Percentiles rank a stretch among this genome's conserved stretches.
Evolutionary conservation across 345 rosid species (phyloP).

Genomic region (Acer yangbiense): DNA sequence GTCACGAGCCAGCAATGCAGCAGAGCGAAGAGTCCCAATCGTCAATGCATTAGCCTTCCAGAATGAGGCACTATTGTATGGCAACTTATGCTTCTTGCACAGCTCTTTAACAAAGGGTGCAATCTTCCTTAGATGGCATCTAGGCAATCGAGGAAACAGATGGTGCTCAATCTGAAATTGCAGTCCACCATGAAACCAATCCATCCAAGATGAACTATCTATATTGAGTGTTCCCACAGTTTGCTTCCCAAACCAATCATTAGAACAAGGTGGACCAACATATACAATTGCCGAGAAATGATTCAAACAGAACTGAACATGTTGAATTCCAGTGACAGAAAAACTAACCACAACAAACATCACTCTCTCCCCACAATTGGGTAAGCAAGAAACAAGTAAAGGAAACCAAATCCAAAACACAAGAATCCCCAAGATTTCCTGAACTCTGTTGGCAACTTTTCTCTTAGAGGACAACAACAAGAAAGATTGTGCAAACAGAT

Average conservation of each 20-base stretch:
- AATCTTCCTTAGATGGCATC: conserved; percentile 47
- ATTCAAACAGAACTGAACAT: conserved; percentile 60
- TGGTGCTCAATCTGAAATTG: conserved; percentile 84
- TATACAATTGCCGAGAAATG: conserved; percentile 57
- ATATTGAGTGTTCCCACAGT: conserved; percentile 51
- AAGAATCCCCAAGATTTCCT: conserved; percentile 46
- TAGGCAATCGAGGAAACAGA: conserved; percentile 60
- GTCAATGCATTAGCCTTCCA: conserved; percentile 56
- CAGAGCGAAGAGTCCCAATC: conserved; percentile 33
- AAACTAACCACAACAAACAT: conserved; percentile 52
- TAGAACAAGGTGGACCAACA: conserved; percentile 49
- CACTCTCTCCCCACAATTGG: conserved; percentile 51
- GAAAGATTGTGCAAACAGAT: conserved; percentile 53
- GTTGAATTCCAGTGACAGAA: conserved; percentile 50
- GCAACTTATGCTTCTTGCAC: conserved; percentile 59
- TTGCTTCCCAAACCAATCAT: conserved; percentile 57
- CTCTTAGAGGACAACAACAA: conserved; percentile 36
- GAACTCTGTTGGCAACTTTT: conserved; percentile 37
- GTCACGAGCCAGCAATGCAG: conserved; percentile 59
- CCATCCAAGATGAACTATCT: conserved; percentile 62
- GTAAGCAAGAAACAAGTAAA: conserved; percentile 53
- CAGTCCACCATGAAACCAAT: conserved; percentile 83
- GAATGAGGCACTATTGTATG: conserved; percentile 44
- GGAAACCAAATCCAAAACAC: conserved; percentile 63
- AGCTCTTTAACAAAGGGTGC: conserved; percentile 55